phyloP scores from a whole-genome alignment of 2,329 filamentous ascomycete genomes.

The Pseudogymnoascus sp. region DNA sequence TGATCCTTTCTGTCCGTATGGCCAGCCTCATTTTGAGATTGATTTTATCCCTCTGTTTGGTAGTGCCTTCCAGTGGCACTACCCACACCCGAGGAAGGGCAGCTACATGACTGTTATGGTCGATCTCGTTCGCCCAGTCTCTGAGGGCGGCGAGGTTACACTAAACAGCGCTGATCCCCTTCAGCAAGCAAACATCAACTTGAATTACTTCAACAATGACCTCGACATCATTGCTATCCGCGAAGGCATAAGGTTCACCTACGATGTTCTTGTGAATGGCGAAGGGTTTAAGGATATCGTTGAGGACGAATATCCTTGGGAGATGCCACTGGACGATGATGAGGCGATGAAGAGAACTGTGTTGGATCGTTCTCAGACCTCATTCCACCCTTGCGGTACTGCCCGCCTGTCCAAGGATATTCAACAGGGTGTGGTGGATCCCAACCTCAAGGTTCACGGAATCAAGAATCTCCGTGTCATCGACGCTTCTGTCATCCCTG shows the following conservation, averaged over 20 bases:
- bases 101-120: conserved; percentile 50
- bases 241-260: conserved; percentile 39
- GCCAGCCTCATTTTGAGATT: conserved; percentile 54
- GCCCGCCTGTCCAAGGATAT: conserved; percentile 44
- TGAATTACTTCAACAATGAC: conserved; percentile 38
- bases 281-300: conserved; percentile 49
- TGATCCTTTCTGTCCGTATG: conserved; percentile 48
- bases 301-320: conserved; percentile 49
- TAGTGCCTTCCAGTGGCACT: conserved; percentile 42
- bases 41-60: conserved; percentile 55
- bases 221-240: conserved; percentile 48
- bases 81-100: conserved; percentile 36
- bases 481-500: conserved; percentile 49
- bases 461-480: conserved; percentile 45
- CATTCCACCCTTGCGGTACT: conserved; percentile 52
- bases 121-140: conserved; percentile 41
- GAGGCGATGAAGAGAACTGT: conserved; percentile 49
- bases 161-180: conserved; percentile 35
- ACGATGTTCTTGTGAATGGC: conserved; percentile 45
- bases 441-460: conserved; percentile 44
- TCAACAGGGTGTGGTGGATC: conserved; percentile 45
- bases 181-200: conserved; percentile 29
- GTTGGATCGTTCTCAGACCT: conserved; percentile 50
- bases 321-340: conserved; percentile 45
- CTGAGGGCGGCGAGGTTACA: conserved; percentile 34